Evolutionary conservation across 2,329 filamentous ascomycete genomes (phyloP).

Genomic region (Thielaviopsis euricoi): DNA sequence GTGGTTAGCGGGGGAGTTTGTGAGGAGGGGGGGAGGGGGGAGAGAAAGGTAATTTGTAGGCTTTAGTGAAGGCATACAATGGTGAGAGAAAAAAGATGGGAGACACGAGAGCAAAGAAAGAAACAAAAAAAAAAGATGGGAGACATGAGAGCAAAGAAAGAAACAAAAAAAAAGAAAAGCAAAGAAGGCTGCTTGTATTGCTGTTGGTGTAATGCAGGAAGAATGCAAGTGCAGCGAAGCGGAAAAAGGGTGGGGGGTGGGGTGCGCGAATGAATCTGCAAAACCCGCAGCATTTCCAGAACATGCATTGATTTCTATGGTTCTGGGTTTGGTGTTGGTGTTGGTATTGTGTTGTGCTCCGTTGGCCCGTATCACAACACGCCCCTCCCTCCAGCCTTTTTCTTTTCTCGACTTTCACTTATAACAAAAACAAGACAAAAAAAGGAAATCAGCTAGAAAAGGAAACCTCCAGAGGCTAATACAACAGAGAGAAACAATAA

Average conservation of each 20-base stretch:
- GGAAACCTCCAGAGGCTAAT: too few species aligned
- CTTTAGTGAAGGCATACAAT: too few species aligned
- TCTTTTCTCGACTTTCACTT: too few species aligned
- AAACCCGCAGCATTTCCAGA: constrained; percentile 2
- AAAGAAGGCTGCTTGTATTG: background rate
- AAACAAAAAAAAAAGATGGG: background rate
- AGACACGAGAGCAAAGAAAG: too few species aligned
- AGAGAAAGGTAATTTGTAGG: too few species aligned
- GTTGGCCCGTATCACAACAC: background rate
- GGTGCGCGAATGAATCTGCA: background rate
- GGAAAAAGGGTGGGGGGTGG: background rate
- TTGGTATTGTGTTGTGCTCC: background rate
- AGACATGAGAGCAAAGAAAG: background rate
- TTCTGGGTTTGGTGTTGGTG: too few species aligned
- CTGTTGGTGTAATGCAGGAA: background rate
- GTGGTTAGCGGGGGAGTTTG: too few species aligned
- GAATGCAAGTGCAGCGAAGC: background rate
- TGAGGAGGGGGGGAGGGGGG: background rate
- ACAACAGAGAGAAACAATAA: too few species aligned
- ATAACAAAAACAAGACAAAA: too few species aligned
- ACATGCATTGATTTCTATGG: background rate
- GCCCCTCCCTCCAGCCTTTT: too few species aligned
- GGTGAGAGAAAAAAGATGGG: too few species aligned
- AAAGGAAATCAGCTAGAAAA: background rate
- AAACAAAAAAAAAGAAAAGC: background rate